Evolutionary conservation across 2,329 filamentous ascomycete species (phyloP).

Genomic region (Sarocladiaceae sp.): DNA sequence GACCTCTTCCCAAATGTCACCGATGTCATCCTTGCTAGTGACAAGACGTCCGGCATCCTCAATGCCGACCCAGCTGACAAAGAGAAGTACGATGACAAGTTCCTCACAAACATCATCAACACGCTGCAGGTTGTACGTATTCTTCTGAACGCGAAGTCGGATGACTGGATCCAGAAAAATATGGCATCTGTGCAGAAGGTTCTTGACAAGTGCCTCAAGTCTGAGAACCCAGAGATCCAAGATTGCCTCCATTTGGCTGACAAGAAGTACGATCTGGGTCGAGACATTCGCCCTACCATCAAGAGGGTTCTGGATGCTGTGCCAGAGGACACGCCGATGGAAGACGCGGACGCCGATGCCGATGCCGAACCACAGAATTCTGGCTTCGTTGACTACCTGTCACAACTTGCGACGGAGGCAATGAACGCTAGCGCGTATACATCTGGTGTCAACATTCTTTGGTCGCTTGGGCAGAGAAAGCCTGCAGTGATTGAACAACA

Average conservation of each 20-base stretch:
- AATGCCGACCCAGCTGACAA: slow-evolving; percentile 57
- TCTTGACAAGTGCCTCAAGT: slow-evolving; percentile 82
- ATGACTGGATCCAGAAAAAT: slow-evolving; percentile 85
- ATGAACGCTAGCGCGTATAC: slow-evolving; percentile 78
- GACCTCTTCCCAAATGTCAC: slow-evolving; percentile 90
- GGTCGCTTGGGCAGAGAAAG: slow-evolving; percentile 82
- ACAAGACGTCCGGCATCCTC: slow-evolving; percentile 64
- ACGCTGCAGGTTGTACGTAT: slow-evolving; percentile 89
- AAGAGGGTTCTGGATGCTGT: slow-evolving; percentile 84
- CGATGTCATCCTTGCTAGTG: slow-evolving; percentile 77
- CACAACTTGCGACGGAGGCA: slow-evolving; percentile 80
- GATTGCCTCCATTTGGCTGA: slow-evolving; percentile 80
- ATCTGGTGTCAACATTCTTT: slow-evolving; percentile 87
- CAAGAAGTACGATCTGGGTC: slow-evolving; percentile 63
- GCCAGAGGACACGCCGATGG: slow-evolving; percentile 69
- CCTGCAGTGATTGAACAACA: slow-evolving; percentile 87
- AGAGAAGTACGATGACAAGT: slow-evolving; percentile 77
- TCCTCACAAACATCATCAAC: slow-evolving; percentile 85
- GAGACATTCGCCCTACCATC: slow-evolving; percentile 69
- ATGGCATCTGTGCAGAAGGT: slow-evolving; percentile 78
- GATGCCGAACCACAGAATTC: slow-evolving; percentile 77
- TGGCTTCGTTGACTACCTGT: slow-evolving; percentile 82
- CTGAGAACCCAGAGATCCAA: slow-evolving; percentile 87
- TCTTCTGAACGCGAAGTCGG: slow-evolving; percentile 78
- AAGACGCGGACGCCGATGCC: slow-evolving; percentile 77